Conservation (phyloP, 129 eudicot genomes). For the Flaveria linearis region DNA sequence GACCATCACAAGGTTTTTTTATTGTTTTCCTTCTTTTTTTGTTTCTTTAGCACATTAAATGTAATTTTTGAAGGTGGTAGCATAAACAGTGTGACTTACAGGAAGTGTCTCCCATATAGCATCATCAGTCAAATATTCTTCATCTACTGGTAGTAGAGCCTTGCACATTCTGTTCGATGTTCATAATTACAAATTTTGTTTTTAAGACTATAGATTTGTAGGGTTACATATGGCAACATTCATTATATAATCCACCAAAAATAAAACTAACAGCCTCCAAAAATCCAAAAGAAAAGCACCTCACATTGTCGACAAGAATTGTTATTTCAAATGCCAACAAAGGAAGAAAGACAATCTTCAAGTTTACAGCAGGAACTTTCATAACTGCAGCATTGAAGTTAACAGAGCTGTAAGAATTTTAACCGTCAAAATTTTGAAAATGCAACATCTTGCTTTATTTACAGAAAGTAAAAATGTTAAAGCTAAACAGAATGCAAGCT, state of each 20-base stretch:
- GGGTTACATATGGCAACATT: not conserved
- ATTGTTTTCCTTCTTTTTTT: no score
- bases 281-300: slow-evolving; percentile 43
- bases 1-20: not conserved
- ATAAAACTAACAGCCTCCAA: slow-evolving; percentile 7
- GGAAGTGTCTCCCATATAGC: slow-evolving; percentile 97
- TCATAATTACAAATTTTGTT: not conserved
- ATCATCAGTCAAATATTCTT: slow-evolving; percentile 73
- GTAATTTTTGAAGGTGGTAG: slow-evolving; percentile 1
- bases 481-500: slow-evolving; percentile 16
- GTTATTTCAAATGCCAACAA: slow-evolving; percentile 73
- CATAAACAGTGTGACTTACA: slow-evolving; percentile 48
- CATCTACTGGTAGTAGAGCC: slow-evolving; percentile 84
- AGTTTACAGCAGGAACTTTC: slow-evolving; percentile 56
- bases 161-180: slow-evolving; percentile 73
- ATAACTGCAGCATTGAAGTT: slow-evolving; percentile 22
- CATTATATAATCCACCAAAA: not conserved
- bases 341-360: slow-evolving; percentile 92
- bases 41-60: not conserved
- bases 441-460: not conserved
- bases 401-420: slow-evolving; percentile 15
- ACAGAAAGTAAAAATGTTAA: not conserved
- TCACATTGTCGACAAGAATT: slow-evolving; percentile 75
- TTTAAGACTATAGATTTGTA: not conserved
- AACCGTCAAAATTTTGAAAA: not conserved